Base-by-base conservation (phyloP, 352 stramenopile species). In the Phytopythium kandeliae region DNA sequence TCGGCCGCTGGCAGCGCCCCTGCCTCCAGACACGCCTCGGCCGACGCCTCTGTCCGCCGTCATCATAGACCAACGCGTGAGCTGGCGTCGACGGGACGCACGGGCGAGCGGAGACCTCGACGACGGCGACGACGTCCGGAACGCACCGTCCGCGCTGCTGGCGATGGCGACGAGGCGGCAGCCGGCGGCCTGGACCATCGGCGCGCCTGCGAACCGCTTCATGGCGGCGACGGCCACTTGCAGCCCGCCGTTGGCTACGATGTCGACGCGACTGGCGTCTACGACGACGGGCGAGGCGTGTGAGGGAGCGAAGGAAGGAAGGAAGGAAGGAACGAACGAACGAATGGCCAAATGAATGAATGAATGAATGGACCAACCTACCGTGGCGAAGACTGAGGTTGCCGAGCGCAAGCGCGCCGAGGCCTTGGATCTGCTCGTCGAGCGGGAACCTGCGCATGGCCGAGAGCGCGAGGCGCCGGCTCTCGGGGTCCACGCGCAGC, bases 371-470 rank as follows among this genome's bases (percentile, higher is more conserved):
- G 7, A 31, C 12, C 19, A 19, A 40, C 16, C 21, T 62, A 80
- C 72, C 63, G 59, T 84, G 65, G 7, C 73, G 73, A 26, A 85
- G 54, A 40, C 73, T 84, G 3, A 87, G 47, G 19, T 87, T 87
- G 7, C 69, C 67, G 17, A 87, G 57, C 4, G 73, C 71, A 4
- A 87, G 58, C 30, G 63, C 80, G 8, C 65, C 53, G 17, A 86
- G 56, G 3, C 73, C 76, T 43, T 87, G 73, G 1, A 85, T 49
- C 48, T 81, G 66, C 51, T 85, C 73, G 24, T 65, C 75, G 16
- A 82, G 48, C n/a, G 71, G 71, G 47, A 87, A 85, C 0, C 72
- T 60, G 34, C 63, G 60, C 76, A 85, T 85, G 35, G 73, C 69
- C 11, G 71, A 78, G 21, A 87, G 58, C 12, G 84, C 76, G 7